These are phyloP conservation scores for Ambrosia trifida DNA, from an alignment of 129 eudicot species.

Conservation along the genomic window DNA sequence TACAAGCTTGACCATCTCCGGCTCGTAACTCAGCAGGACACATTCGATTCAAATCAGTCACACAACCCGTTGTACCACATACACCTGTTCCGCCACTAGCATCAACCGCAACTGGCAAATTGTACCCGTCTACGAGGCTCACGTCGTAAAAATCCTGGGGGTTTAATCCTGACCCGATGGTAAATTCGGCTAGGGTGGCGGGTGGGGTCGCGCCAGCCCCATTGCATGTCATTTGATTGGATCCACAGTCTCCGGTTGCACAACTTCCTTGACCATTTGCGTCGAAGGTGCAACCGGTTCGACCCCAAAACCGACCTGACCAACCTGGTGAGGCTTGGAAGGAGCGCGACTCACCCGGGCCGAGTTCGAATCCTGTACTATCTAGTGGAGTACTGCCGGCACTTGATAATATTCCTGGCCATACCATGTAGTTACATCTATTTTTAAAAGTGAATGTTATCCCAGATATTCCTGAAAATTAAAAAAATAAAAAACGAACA, in stretches of 20 bases:
- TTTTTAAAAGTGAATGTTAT: conserved; percentile 56
- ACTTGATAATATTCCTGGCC: conserved; percentile 79
- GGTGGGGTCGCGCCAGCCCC: conserved; percentile 74
- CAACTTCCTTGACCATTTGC: conserved; percentile 58
- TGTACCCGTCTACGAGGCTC: conserved; percentile 75
- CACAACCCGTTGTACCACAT: conserved; percentile 59
- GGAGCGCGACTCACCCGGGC: conserved; percentile 47
- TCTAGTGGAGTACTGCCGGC: conserved; percentile 52
- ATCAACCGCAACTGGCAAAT: conserved; percentile 51
- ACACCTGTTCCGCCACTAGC: conserved; percentile 58
- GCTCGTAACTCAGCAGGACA: conserved; percentile 62
- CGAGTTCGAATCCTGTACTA: conserved; percentile 65
- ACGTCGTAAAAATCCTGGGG: conserved; percentile 64
- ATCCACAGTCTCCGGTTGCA: conserved; percentile 69
- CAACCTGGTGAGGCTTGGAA: conserved; percentile 63
- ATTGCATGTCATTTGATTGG: conserved; percentile 56
- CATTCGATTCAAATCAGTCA: conserved; percentile 52
- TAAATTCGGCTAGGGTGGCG: conserved; percentile 70
- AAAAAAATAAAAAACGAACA: conserved; percentile 1
- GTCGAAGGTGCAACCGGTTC: conserved; percentile 66
- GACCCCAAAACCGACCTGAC: conserved; percentile 83
- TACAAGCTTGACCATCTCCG: conserved; percentile 59
- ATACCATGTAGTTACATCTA: conserved; percentile 51
- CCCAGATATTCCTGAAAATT: conserved; percentile 47
- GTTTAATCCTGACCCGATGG: conserved; percentile 43